These are phyloP conservation scores for Saksenaea vasiformis DNA, from an alignment of 371 early-diverging fungal genomes.

Conservation along the genomic window DNA sequence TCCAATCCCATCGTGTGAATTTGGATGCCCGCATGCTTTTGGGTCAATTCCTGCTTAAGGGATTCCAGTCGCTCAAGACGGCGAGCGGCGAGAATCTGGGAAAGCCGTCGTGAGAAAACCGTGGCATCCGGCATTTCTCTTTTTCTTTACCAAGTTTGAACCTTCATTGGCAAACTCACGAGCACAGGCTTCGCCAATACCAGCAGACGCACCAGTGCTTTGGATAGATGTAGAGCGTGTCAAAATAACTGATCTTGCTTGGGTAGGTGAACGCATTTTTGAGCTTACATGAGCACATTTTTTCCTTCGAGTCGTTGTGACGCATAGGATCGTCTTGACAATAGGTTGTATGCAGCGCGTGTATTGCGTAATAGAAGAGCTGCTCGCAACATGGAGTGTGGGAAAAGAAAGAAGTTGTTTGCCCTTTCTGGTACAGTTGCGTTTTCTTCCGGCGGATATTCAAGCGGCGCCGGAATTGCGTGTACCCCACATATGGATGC, in stretches of 20 bases:
- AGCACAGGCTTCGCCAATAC: constrained; percentile 88
- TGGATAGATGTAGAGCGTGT: constrained; percentile 1
- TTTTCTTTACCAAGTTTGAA: constrained; percentile 62
- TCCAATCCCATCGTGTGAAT: constrained; percentile 73
- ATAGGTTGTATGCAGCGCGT: neutral
- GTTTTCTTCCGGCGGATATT: too few relatives aligned
- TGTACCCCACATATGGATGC: too few relatives aligned
- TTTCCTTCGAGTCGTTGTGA: constrained; percentile 43
- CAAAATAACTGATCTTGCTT: neutral
- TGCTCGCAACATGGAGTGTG: neutral
- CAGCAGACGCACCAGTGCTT: constrained; percentile 88
- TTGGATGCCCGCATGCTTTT: constrained; percentile 46
- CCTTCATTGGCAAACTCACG: constrained; percentile 82
- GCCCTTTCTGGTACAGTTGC: too few relatives aligned
- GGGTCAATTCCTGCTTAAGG: constrained; percentile 53
- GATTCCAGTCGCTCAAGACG: constrained; percentile 66
- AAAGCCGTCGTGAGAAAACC: neutral
- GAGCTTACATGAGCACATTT: constrained; percentile 45
- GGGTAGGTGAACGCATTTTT: neutral
- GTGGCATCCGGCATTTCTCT: neutral
- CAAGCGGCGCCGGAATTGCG: too few relatives aligned
- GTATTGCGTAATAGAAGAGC: neutral
- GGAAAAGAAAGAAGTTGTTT: neutral
- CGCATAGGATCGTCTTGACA: neutral
- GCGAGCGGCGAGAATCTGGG: constrained; percentile 76